A percentile compares a stretch with the other conserved stretches of the same genome.
These are phyloP conservation scores for Parmelia sp. DNA, from an alignment of 495 filamentous ascomycete genomes.

Conservation along the genomic window DNA sequence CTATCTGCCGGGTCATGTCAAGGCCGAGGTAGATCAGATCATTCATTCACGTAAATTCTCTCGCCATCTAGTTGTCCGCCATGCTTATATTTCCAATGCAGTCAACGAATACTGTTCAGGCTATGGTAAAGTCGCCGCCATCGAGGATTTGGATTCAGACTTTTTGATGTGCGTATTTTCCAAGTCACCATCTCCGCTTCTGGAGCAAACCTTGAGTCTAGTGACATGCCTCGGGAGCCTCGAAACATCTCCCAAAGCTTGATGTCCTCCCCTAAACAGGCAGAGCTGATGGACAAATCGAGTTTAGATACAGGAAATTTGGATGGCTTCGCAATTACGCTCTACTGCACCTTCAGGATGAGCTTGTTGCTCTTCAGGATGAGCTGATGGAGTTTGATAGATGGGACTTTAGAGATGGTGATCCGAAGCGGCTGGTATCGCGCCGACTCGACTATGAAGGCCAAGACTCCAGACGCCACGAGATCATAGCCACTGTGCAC, in stretches of 20 bases:
- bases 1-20: not conserved
- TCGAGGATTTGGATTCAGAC: slow-evolving; percentile 32
- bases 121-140: slow-evolving; percentile 34
- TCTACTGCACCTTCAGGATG: slow-evolving; percentile 34
- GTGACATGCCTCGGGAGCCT: not conserved
- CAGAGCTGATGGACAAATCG: not conserved
- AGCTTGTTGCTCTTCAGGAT: slow-evolving; percentile 32
- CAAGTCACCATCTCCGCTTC: not conserved
- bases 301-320: slow-evolving; percentile 31
- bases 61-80: not conserved
- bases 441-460: slow-evolving; percentile 14
- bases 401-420: slow-evolving; percentile 10
- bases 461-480: slow-evolving; percentile 38
- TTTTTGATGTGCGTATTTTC: slow-evolving; percentile 25
- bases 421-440: slow-evolving; percentile 13
- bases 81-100: slow-evolving; percentile 3
- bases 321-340: slow-evolving; percentile 34
- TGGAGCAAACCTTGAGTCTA: not conserved
- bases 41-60: slow-evolving; percentile 9
- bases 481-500: slow-evolving; percentile 54
- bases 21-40: slow-evolving; percentile 11
- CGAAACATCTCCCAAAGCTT: not conserved
- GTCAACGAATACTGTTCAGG: slow-evolving; percentile 34
- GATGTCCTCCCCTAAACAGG: not conserved
- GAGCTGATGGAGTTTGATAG: slow-evolving; percentile 31